Percentiles rank a stretch among this genome's conserved stretches.
These are phyloP conservation scores for Podila minutissima DNA, from an alignment of 192 early-diverging fungal species.

Conservation along the genomic window DNA sequence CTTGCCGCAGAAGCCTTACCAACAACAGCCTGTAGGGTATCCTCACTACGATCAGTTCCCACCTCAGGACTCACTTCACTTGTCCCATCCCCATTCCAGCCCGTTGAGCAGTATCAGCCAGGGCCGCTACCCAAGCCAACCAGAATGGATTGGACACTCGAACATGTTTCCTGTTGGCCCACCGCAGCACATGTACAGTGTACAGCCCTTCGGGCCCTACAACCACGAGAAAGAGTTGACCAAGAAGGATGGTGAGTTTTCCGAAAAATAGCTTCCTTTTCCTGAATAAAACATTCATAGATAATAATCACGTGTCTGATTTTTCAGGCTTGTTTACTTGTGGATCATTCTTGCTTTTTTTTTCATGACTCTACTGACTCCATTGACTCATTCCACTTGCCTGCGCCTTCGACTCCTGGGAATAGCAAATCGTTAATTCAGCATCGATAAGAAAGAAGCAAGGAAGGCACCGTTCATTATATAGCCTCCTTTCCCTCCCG, in stretches of 20 bases:
- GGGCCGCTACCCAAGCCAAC: slow-evolving; percentile 28
- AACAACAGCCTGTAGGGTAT: slow-evolving; percentile 18
- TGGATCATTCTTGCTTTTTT: background rate
- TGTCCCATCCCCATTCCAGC: too few relatives aligned
- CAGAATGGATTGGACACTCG: slow-evolving; percentile 40
- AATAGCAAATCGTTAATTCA: too few relatives aligned
- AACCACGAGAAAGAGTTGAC: too few relatives aligned
- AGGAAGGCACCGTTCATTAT: background rate
- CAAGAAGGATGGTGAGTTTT: too few relatives aligned
- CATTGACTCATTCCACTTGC: background rate
- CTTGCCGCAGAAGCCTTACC: background rate
- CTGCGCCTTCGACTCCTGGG: background rate
- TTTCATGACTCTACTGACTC: slow-evolving; percentile 1
- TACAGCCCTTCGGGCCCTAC: background rate
- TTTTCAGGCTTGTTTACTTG: too few relatives aligned
- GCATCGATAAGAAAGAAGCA: too few relatives aligned
- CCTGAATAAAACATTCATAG: too few relatives aligned
- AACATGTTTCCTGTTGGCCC: slow-evolving; percentile 28
- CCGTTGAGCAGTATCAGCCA: slow-evolving; percentile 1
- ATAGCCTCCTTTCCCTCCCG: background rate
- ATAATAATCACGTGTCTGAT: too few relatives aligned
- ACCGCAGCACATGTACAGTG: slow-evolving; percentile 14
- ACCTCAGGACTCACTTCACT: background rate
- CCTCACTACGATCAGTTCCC: slow-evolving; percentile 20
- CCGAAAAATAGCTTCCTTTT: too few relatives aligned